Evolutionary conservation across 2,329 filamentous ascomycete species (phyloP), one percentile per base, ranked within the genome.

Genomic region (Exophiala dermatitidis): DNA sequence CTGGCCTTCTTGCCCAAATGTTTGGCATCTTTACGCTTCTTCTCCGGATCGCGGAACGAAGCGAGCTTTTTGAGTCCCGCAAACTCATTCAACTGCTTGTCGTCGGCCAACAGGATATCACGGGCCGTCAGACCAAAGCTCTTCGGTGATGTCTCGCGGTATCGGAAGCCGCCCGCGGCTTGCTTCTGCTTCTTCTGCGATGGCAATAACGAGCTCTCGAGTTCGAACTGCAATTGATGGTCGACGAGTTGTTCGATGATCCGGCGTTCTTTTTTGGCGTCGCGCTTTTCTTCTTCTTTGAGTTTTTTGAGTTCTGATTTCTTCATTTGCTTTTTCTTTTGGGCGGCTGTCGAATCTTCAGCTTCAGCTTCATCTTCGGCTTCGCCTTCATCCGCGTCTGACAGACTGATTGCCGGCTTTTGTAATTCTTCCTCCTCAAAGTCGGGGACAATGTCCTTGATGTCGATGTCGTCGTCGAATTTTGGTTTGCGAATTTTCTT

Each of bases 391-490:
- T 62, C 67, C 9, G 64, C 67, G 58, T 84, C 80, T 3, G 81
- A 80, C 1, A 85, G 71, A 1, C 72, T 72, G 54, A 86, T 71
- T 1, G 73, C 72, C 19, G 81, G 79, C 46, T 76, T 57, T n/a
- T 19, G 19, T 19, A 19, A 19, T 19, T 67, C 64, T 5, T 58
- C 45, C 9, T 51, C 57, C 26, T 61, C 1, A 89, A 90, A 30
- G 95, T 74, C 47, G 96, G 78, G 68, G 95, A 91, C 57, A 86
- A 89, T 62, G 67, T 98, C 91, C 56, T 88, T 89, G 74, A 98
- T 97, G 67, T 97, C 90, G 63, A 98, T 96, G 67, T 98, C 93
- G 65, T 97, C 90, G 64, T 96, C 88, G 86, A 91, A 98, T 60
- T 83, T 88, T 6, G 90, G 90, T 73, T 95, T 95, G 77, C 88